phyloP scores from a whole-genome alignment of 2,329 filamentous ascomycete genomes.

The Fusarium tricinctum region DNA sequence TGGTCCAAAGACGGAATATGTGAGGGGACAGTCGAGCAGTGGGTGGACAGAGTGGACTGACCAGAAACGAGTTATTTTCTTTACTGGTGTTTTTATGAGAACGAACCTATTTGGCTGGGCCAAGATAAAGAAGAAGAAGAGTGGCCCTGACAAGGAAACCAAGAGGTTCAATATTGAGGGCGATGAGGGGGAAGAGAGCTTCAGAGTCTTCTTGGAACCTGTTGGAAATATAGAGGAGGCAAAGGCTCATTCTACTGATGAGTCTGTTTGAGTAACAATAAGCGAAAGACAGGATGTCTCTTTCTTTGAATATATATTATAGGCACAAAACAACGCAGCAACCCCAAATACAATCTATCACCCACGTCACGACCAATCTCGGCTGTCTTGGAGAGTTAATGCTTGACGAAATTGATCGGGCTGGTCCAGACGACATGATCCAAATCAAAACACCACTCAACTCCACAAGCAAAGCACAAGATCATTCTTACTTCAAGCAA shows the following conservation, averaged over 20 bases:
- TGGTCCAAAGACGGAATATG: not conserved
- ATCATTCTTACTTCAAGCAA: too few relatives aligned
- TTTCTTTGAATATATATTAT: too few relatives aligned
- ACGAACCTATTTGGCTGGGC: not conserved
- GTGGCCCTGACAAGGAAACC: rapidly evolving
- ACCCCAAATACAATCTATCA: too few relatives aligned
- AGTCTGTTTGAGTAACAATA: not conserved
- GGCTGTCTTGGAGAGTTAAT: too few relatives aligned
- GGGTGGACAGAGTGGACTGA: not conserved
- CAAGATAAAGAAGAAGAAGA: not conserved
- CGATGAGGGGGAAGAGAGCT: not conserved
- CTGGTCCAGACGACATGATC: too few relatives aligned
- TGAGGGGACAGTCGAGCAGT: not conserved
- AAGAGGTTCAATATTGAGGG: not conserved
- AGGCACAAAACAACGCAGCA: too few relatives aligned
- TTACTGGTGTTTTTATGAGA: not conserved
- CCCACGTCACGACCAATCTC: too few relatives aligned
- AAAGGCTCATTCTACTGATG: not conserved
- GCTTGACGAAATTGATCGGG: too few relatives aligned
- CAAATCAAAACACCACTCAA: too few relatives aligned
- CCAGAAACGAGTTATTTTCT: not conserved
- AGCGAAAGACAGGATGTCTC: not conserved
- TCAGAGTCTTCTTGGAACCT: not conserved
- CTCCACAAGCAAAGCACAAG: too few relatives aligned
- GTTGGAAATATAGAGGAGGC: not conserved